Evolutionary conservation across 129 eudicot species (phyloP), one percentile per base, ranked within the genome.

Genomic region (Sambucus nigra): DNA sequence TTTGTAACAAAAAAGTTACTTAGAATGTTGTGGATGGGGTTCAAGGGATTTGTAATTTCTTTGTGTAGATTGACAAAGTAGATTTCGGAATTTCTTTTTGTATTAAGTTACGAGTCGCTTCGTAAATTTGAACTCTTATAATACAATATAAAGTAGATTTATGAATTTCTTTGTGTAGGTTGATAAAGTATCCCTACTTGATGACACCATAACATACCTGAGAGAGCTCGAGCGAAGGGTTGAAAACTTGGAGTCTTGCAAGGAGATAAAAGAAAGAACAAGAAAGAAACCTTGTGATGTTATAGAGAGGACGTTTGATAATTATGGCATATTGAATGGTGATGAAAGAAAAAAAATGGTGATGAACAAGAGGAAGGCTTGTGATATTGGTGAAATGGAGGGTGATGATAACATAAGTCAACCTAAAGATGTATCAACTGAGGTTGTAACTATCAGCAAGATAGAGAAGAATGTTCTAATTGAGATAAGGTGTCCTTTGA

Each of bases 111-210:
- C n/a, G n/a, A n/a, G n/a, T n/a, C n/a, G n/a, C n/a, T n/a, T n/a
- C n/a, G n/a, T n/a, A n/a, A n/a, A n/a, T 58, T 69, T 61, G 48
- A 19, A 47, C 25, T 51, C 28, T 42, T 6, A 49, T 18, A 4
- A 25, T 23, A 25, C 14, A 17, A 48, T 48, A 16, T 26, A n/a
- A 51, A 6, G 13, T 51, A 48, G 51, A 19, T 53, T 24, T 49
- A 20, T 40, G 16, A 9, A 20, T 67, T 35, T 41, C 17, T 46
- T 40, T 0, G 32, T 63, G 66, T 65, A 88, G 97, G 82, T 60
- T 61, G 94, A 80, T 66, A 80, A 84, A 54, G 70, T 78, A 57
- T 77, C 92, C 23, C 28, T 88, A 38, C 94, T 88, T 16, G 85
- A 88, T 59, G 71, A 63, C 51, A 75, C 94, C 12, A 80, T 88